Conservation (phyloP, 2,329 filamentous ascomycete species). For the Aquanectria penicillioides region DNA sequence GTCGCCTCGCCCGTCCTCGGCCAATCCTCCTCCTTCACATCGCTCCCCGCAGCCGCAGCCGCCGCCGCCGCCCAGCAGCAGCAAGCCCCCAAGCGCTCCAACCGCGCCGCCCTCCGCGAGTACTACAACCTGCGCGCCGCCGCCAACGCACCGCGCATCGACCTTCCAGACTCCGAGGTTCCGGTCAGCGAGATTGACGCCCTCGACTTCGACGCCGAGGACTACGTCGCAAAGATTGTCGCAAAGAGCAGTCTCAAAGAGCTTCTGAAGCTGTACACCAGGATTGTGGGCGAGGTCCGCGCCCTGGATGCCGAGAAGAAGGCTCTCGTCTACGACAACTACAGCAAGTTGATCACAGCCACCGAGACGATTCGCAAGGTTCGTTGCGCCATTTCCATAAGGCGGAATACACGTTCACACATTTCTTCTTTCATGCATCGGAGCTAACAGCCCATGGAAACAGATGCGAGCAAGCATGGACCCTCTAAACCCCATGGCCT, state of each 20-base stretch:
- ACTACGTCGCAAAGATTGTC: constrained; percentile 71
- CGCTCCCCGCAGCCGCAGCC: constrained; percentile 14
- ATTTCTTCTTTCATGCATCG: too few relatives aligned
- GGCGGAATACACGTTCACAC: too few relatives aligned
- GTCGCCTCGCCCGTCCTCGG: constrained; percentile 60
- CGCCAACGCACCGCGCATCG: constrained; percentile 50
- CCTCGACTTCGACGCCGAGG: constrained; percentile 76
- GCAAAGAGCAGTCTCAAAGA: constrained; percentile 73
- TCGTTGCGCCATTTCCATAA: background rate
- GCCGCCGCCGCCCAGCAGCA: constrained; percentile 15
- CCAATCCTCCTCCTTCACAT: constrained; percentile 32
- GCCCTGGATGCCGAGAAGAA: constrained; percentile 96
- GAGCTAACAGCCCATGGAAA: background rate
- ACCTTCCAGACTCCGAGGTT: constrained; percentile 64
- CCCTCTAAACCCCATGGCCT: constrained; percentile 77
- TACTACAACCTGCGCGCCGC: constrained; percentile 83
- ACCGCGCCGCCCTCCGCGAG: constrained; percentile 88
- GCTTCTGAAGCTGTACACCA: constrained; percentile 75
- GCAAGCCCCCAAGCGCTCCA: constrained; percentile 64
- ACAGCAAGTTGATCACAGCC: constrained; percentile 94
- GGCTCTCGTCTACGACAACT: constrained; percentile 97
- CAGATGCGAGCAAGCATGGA: constrained; percentile 86
- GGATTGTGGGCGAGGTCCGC: constrained; percentile 81
- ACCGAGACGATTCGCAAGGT: constrained; percentile 93
- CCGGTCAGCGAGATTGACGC: constrained; percentile 78